A percentile compares a stretch with the other conserved stretches of the same genome.
phyloP scores from a whole-genome alignment of 345 rosid species.

The Geranium brycei region DNA sequence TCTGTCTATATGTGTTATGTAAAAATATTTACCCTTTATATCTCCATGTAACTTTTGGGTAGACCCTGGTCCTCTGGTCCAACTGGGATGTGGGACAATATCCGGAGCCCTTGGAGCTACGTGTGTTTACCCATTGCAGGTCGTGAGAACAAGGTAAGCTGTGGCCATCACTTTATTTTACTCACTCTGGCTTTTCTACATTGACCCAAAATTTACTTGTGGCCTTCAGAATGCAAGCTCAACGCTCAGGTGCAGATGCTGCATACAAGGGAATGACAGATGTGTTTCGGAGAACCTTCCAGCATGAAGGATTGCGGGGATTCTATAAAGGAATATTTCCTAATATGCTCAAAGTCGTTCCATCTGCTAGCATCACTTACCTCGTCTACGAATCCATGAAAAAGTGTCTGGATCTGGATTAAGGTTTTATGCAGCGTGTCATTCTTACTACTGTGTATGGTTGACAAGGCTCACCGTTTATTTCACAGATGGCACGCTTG shows the following conservation, averaged over 20 bases:
- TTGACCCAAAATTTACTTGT: not conserved
- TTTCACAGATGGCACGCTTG: slow-evolving; percentile 4
- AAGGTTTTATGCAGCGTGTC: slow-evolving; percentile 6
- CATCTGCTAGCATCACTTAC: slow-evolving; percentile 41
- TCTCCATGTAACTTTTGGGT: slow-evolving; percentile 1
- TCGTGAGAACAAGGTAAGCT: slow-evolving; percentile 76
- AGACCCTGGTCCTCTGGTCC: slow-evolving; percentile 81
- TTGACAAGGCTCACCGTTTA: slow-evolving; percentile 18
- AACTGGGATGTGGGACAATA: slow-evolving; percentile 75
- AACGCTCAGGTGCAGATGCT: slow-evolving; percentile 28
- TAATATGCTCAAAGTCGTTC: slow-evolving; percentile 59
- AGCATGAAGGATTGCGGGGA: slow-evolving; percentile 56
- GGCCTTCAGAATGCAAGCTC: slow-evolving; percentile 76
- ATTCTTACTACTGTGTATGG: slow-evolving; percentile 6
- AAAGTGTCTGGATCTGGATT: slow-evolving; percentile 63
- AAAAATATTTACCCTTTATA: not conserved
- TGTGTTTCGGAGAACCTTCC: slow-evolving; percentile 56
- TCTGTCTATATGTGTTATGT: not conserved
- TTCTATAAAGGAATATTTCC: slow-evolving; percentile 81
- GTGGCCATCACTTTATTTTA: not conserved
- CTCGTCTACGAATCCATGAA: slow-evolving; percentile 74
- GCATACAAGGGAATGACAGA: slow-evolving; percentile 64
- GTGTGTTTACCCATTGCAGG: slow-evolving; percentile 90
- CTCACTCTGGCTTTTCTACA: no score
- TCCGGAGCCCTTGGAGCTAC: slow-evolving; percentile 91